A percentile compares a stretch with the other conserved stretches of the same genome.
Evolutionary conservation across 2,329 filamentous ascomycete species (phyloP).

Genomic region (Talaromyces verruculosus): DNA sequence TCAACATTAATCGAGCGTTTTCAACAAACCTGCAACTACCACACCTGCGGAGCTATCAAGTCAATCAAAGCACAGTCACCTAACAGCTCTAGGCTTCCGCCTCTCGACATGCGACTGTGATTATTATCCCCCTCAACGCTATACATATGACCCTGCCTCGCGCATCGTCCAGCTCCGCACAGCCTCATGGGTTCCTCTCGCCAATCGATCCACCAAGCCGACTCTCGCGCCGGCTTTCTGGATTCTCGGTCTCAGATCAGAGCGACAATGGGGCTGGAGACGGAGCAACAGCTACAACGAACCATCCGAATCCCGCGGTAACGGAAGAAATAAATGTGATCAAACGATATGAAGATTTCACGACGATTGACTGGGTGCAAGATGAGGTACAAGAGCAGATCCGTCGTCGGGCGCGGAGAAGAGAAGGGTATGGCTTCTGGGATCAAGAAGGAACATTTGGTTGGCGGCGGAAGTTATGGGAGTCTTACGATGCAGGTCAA

Average conservation of each 20-base stretch:
- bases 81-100: not conserved
- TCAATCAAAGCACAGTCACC: not conserved
- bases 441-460: constrained; percentile 66
- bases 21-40: not conserved
- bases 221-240: constrained; percentile 47
- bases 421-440: constrained; percentile 70
- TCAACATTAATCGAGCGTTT: too few relatives aligned
- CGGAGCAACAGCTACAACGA: constrained; percentile 52
- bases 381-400: constrained; percentile 90
- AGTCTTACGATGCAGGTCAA: constrained; percentile 93
- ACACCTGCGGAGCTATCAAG: not conserved
- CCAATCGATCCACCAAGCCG: constrained; percentile 34
- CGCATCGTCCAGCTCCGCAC: constrained; percentile 33
- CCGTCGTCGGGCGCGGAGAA: constrained; percentile 72
- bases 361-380: constrained; percentile 95
- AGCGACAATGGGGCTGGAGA: constrained; percentile 51
- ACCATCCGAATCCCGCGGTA: constrained; percentile 65
- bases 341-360: constrained; percentile 98
- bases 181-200: constrained; percentile 34
- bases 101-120: constrained; percentile 8
- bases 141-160: constrained; percentile 42
- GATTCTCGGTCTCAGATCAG: constrained; percentile 53
- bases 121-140: not conserved
- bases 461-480: constrained; percentile 78
- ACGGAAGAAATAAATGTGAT: constrained; percentile 97